phyloP scores from a whole-genome alignment of 192 early-diverging fungal genomes.

The Backusella mclennaniae region DNA sequence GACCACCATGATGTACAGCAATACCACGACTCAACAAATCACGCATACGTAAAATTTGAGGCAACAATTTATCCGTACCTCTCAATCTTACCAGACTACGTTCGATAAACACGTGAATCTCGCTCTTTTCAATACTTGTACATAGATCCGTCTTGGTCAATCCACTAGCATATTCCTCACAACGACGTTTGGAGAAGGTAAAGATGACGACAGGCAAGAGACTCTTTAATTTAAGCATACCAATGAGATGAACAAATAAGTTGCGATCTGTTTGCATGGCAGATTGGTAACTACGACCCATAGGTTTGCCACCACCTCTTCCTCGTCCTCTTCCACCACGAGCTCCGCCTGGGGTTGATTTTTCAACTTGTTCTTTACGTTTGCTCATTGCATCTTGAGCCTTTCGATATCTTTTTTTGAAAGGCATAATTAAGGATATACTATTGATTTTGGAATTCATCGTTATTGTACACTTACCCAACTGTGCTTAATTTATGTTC shows the following conservation, averaged over 20 bases:
- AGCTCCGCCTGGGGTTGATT: constrained; percentile 42
- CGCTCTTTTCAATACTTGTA: constrained; percentile 71
- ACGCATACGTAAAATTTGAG: constrained; percentile 84
- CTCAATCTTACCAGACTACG: constrained; percentile 77
- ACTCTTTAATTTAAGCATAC: constrained; percentile 67
- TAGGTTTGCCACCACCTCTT: constrained; percentile 39
- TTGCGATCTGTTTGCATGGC: constrained; percentile 61
- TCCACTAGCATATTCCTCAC: constrained; percentile 85
- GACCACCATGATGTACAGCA: constrained; percentile 95
- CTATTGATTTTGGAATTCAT: constrained; percentile 14
- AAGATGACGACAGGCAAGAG: constrained; percentile 92
- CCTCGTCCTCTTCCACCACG: constrained; percentile 39
- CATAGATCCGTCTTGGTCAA: constrained; percentile 84
- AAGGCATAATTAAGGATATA: constrained; percentile 34
- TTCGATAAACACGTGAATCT: constrained; percentile 88
- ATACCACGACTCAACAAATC: constrained; percentile 88
- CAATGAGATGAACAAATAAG: constrained; percentile 80
- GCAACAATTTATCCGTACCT: constrained; percentile 80
- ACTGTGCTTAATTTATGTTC: constrained; percentile 56
- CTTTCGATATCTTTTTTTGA: constrained; percentile 58
- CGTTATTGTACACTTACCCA: constrained; percentile 5
- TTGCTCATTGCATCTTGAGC: constrained; percentile 74
- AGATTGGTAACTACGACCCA: constrained; percentile 34
- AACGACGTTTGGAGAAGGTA: constrained; percentile 93
- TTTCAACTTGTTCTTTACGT: constrained; percentile 47